A percentile compares a stretch with the other conserved stretches of the same genome.
phyloP scores from a whole-genome alignment of 2,329 filamentous ascomycete species.

The Botrytis sinoallii region DNA sequence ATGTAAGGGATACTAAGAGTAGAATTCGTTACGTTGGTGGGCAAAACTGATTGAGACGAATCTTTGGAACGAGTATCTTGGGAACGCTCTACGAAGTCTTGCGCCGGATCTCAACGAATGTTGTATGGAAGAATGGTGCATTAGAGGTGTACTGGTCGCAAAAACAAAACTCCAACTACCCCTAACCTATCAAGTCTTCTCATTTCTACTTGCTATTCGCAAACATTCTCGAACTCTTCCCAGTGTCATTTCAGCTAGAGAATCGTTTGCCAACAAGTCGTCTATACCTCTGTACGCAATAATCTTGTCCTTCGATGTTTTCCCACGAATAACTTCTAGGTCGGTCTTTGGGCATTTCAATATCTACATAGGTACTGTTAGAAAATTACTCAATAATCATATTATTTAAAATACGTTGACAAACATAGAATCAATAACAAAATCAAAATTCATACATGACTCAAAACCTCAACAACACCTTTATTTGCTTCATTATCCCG shows the following conservation, averaged over 20 bases:
- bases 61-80: neutral
- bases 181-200: constrained; percentile 22
- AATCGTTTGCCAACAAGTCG: constrained; percentile 37
- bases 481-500: constrained; percentile 67
- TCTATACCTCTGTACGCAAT: constrained; percentile 40
- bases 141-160: neutral
- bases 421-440: neutral
- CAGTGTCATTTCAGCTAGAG: constrained; percentile 32
- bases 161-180: neutral
- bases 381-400: neutral
- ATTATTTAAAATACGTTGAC: too few relatives aligned
- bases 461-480: constrained; percentile 61
- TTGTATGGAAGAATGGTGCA: neutral
- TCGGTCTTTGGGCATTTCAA: constrained; percentile 62
- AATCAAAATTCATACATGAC: constrained; percentile 45
- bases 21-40: neutral
- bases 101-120: neutral
- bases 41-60: neutral
- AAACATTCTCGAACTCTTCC: constrained; percentile 30
- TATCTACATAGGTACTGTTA: constrained; percentile 41
- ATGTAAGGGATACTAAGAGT: neutral
- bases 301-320: constrained; percentile 64
- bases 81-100: neutral
- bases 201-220: constrained; percentile 6
- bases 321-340: constrained; percentile 58